These are phyloP conservation scores for Mortierella sp. DNA, from an alignment of 371 early-diverging fungal genomes.

Conservation along the genomic window DNA sequence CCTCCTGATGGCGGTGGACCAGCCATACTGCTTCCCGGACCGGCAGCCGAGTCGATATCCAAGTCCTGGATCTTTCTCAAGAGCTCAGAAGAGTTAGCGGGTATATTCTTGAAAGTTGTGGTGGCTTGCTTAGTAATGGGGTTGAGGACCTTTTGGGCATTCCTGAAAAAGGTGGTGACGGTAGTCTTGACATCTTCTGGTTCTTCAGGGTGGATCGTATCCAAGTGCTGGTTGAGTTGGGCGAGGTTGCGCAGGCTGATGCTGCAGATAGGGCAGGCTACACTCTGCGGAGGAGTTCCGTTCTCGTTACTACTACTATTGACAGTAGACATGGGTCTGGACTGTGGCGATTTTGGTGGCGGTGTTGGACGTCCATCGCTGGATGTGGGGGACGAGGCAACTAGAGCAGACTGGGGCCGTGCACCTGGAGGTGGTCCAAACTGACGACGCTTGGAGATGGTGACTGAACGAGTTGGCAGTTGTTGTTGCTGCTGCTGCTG, in stretches of 20 bases:
- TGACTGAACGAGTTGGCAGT: slow-evolving; percentile 22
- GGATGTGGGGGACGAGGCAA: slow-evolving; percentile 9
- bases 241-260: slow-evolving; percentile 44
- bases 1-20: slow-evolving; percentile 43
- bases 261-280: slow-evolving; percentile 51
- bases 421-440: slow-evolving; percentile 40
- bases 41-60: slow-evolving; percentile 41
- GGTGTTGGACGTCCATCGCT: slow-evolving; percentile 24
- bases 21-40: slow-evolving; percentile 41
- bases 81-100: slow-evolving; percentile 56
- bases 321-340: slow-evolving; percentile 17
- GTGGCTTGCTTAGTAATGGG: slow-evolving; percentile 51
- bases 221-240: slow-evolving; percentile 53
- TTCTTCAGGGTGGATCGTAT: slow-evolving; percentile 51
- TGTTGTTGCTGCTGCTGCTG: slow-evolving; percentile 11
- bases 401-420: slow-evolving; percentile 13
- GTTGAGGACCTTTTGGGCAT: slow-evolving; percentile 55
- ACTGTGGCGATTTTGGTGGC: slow-evolving; percentile 39
- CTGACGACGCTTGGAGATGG: slow-evolving; percentile 46
- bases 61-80: slow-evolving; percentile 56
- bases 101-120: slow-evolving; percentile 59
- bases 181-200: slow-evolving; percentile 56
- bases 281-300: neutral
- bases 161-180: slow-evolving; percentile 43
- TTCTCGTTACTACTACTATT: neutral